A percentile compares a stretch with the other conserved stretches of the same genome.
Conservation (phyloP, 306 rosid genomes). For the Pyrus bretschneideri region DNA sequence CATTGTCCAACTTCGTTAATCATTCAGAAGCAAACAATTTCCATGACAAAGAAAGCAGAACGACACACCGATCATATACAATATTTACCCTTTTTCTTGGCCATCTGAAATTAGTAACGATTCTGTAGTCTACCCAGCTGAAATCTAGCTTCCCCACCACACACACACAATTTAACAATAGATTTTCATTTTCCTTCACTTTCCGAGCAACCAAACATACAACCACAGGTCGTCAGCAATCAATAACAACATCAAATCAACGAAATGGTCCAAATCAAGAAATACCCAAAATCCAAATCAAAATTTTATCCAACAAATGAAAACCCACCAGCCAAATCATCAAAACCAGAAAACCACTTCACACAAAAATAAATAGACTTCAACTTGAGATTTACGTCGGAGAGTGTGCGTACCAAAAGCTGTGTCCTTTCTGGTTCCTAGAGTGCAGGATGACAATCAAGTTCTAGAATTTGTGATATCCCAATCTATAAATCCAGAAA, state of each 20-base stretch:
- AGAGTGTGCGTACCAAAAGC: not conserved
- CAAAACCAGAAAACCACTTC: not conserved
- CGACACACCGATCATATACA: not conserved
- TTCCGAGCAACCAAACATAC: slow-evolving; percentile 17
- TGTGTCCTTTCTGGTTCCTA: slow-evolving; percentile 10
- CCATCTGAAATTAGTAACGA: not conserved
- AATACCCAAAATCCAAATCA: slow-evolving; percentile 7
- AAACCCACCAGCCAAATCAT: not conserved
- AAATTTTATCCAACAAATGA: not conserved
- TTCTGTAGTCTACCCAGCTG: not conserved
- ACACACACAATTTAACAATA: not conserved
- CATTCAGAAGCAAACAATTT: not conserved
- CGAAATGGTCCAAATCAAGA: not conserved
- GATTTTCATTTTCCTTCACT: slow-evolving; percentile 1
- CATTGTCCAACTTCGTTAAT: not conserved
- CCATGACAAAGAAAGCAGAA: not conserved
- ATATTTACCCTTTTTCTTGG: not conserved
- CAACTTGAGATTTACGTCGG: slow-evolving; percentile 1
- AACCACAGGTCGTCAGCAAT: slow-evolving; percentile 1
- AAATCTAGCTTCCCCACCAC: not conserved
- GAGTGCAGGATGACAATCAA: slow-evolving; percentile 15
- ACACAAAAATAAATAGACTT: not conserved
- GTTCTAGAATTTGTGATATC: slow-evolving; percentile 11
- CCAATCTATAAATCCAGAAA: slow-evolving; percentile 6
- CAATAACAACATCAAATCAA: slow-evolving; percentile 1